Evolutionary conservation across 257 asterid species (phyloP), one percentile per base, ranked within the genome.

Genomic region (Nemophila menziesii): DNA sequence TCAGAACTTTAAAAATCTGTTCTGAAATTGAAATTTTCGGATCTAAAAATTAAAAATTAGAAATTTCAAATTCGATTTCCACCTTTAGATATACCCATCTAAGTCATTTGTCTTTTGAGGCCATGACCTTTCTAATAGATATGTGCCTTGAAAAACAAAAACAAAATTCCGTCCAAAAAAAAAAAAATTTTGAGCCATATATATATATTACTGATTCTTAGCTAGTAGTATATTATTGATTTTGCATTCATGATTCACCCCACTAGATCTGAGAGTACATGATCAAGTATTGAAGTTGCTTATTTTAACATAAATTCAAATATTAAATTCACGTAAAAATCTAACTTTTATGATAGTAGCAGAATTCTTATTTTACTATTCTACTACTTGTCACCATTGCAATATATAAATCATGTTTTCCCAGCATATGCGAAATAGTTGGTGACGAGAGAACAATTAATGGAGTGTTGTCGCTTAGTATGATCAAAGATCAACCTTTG

Each of bases 391-490:
- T 40, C 45, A 40, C 45, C 45, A 40, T 18, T 40, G 45, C 17
- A 16, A 20, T 16, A n/a, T 5, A 39, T 17, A 16, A 19, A 11
- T 40, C 22, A 1, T 40, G 11, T 8, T 8, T 40, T 20, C 8
- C 3, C 45, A 19, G 22, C 45, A 18, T 4, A 40, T 22, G 22
- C 4, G 22, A 27, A 44, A 24, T 39, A 37, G 67, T 59, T 59
- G 60, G 67, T 49, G 10, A 60, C 4, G 40, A 50, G 38, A 46
- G n/a, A n/a, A n/a, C 44, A 42, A 66, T 45, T 51, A 60, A 26
- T 43, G 17, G 9, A 13, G 16, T 49, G 23, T 40, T 49, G 51
- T 55, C 55, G 29, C 56, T 36, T 61, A 37, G 51, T 53, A 48
- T 52, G 18, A 61, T 55, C 36, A 43, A 29, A 1, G 1, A 7